Evolutionary conservation across 106 monocot genomes (phyloP).

Genomic region (Dendrobium nobile): DNA sequence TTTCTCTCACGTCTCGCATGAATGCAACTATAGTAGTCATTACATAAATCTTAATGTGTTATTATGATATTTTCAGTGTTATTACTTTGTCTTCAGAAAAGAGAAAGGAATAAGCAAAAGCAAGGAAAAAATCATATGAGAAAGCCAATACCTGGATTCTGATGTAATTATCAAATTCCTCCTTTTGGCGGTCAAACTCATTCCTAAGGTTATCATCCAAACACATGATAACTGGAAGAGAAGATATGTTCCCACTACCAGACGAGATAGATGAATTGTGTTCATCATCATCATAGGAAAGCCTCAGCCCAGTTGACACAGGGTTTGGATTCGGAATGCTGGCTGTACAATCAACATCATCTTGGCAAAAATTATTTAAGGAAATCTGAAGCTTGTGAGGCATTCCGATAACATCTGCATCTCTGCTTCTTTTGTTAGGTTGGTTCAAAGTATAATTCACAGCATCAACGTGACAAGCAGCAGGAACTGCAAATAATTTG

Average conservation of each 20-base stretch:
- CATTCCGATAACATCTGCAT: conserved; percentile 24
- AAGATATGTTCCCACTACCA: conserved; percentile 29
- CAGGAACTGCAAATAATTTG: not conserved
- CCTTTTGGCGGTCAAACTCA: conserved; percentile 43
- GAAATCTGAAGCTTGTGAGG: conserved; percentile 53
- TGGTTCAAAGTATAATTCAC: conserved; percentile 10
- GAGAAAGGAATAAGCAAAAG: not conserved
- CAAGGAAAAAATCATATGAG: not conserved
- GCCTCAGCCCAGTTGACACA: conserved; percentile 61
- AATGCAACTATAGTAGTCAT: not conserved
- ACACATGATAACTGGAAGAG: conserved; percentile 29
- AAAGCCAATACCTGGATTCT: conserved; percentile 43
- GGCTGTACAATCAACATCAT: conserved; percentile 16
- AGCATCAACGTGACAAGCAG: conserved; percentile 1
- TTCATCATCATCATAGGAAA: conserved; percentile 57
- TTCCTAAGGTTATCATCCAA: conserved; percentile 34
- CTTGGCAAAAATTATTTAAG: conserved; percentile 27
- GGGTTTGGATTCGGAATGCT: conserved; percentile 29
- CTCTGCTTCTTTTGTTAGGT: conserved; percentile 38
- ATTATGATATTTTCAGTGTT: not conserved
- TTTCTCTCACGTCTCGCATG: not conserved
- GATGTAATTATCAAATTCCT: conserved; percentile 50
- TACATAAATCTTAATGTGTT: no score
- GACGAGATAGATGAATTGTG: conserved; percentile 47
- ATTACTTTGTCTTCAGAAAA: not conserved